Evolutionary conservation across 768 basidiomycete genomes (phyloP), one percentile per base, ranked within the genome.

Genomic region (Trametes maxima): DNA sequence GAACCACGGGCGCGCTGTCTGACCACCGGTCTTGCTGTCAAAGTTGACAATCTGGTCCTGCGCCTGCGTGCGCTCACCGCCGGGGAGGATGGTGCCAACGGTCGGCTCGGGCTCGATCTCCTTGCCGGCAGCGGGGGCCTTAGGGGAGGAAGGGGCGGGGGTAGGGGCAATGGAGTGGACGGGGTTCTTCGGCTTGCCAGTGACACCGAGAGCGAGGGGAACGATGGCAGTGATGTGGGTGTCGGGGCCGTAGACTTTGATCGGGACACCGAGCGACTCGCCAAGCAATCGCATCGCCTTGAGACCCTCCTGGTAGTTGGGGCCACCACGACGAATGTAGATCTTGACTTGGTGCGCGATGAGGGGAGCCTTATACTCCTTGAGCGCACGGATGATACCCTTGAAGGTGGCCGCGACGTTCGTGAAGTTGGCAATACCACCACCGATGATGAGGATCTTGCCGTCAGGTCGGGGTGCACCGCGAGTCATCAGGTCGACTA

Each of bases 361-460:
- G 65, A 98, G 85, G 55, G 86, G 88, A 45, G 82, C 78, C 81
- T 94, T 94, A 85, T 84, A 94, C 76, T 95, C 91, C 81, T 96
- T 90, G 67, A 99, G 83, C 17, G 97, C 95, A 46, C 88, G 91
- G 76, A 99, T 99, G 82, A 98, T 99, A 64, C 96, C 96, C 83
- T 98, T 98, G 90, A 99, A 99, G 62, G 96, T 98, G 11, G 96
- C 90, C 36, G 95, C 97, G 67, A 98, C 95, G 74, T 99, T 98
- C 74, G 95, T 98, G 80, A 99, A 99, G 86, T 99, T 99, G 80
- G 97, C 97, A 65, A 97, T 97, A 79, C 96, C 96, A 78, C 97
- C 97, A 77, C 96, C 97, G 67, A 99, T 97, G 84, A 99, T 97
- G 77, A 98, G 90, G 74, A 98, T 87, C 80, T 99, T 99, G 81